Conservation (phyloP, 257 asterid species). For the Solanum dulcamara region DNA sequence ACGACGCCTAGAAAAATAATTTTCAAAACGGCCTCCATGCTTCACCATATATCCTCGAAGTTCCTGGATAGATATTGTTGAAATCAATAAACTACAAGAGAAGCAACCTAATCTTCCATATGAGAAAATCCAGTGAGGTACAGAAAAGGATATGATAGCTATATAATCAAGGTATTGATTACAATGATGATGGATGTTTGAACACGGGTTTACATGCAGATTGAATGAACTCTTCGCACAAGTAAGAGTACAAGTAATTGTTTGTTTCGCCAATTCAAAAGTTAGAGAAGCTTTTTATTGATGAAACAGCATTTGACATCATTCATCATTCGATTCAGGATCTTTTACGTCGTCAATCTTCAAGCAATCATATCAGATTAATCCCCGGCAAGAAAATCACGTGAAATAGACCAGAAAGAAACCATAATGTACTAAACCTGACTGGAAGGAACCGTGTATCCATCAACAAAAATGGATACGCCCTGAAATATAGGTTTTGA, state of each 20-base stretch:
- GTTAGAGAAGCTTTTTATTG: background rate
- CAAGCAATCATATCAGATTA: background rate
- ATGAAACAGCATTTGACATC: background rate
- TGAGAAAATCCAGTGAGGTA: background rate
- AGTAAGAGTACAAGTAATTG: background rate
- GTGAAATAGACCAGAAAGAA: background rate
- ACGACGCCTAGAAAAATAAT: slow-evolving; percentile 72
- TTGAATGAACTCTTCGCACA: background rate
- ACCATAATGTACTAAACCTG: slow-evolving; percentile 41
- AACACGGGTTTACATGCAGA: background rate
- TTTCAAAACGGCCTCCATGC: slow-evolving; percentile 83
- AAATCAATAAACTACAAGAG: background rate
- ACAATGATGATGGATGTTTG: background rate
- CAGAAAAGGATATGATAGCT: background rate
- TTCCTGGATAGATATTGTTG: slow-evolving; percentile 34
- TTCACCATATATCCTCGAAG: slow-evolving; percentile 78
- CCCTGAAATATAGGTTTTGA: slow-evolving; percentile 56
- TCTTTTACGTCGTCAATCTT: background rate
- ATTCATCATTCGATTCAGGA: background rate
- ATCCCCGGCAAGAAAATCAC: background rate
- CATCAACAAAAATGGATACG: slow-evolving; percentile 90
- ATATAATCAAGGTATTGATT: background rate
- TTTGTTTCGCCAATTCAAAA: background rate
- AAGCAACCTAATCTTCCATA: background rate
- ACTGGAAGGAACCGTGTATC: slow-evolving; percentile 89